Percentiles rank a stretch among this genome's conserved stretches.
phyloP scores from a whole-genome alignment of 768 basidiomycete genomes.

The Cyclocybe aegerita region DNA sequence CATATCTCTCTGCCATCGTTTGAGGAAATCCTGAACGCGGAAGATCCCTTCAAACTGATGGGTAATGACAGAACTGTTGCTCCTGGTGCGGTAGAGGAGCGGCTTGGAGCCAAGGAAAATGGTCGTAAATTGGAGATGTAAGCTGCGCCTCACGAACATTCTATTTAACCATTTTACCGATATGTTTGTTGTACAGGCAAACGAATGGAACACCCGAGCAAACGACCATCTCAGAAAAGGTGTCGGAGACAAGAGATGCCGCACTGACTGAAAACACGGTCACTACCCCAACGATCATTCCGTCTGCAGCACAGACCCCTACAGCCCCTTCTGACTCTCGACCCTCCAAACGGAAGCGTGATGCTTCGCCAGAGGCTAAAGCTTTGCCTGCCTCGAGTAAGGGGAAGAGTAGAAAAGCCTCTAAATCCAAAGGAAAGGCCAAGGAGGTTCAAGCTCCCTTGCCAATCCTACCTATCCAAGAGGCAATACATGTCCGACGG shows the following conservation, averaged over 20 bases:
- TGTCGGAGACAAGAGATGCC: too few species aligned
- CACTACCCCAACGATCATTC: too few species aligned
- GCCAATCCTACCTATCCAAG: conserved; percentile 10
- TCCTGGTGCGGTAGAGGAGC: conserved; percentile 11
- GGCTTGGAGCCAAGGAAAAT: too few species aligned
- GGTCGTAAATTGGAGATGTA: too few species aligned
- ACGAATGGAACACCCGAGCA: too few species aligned
- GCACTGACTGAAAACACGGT: too few species aligned
- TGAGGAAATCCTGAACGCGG: background rate
- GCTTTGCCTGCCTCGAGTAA: conserved; percentile 4
- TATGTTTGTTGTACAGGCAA: too few species aligned
- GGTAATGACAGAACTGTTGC: conserved; percentile 19
- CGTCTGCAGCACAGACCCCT: too few species aligned
- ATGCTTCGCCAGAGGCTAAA: conserved; percentile 3
- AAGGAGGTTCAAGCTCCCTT: conserved; percentile 2
- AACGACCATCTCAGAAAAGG: too few species aligned
- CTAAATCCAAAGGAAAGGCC: conserved; percentile 12
- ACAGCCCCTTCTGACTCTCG: background rate
- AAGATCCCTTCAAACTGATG: conserved; percentile 33
- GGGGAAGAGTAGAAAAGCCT: conserved; percentile 8
- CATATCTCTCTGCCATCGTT: too few species aligned
- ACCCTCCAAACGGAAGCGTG: conserved; percentile 16
- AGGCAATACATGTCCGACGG: conserved; percentile 23
- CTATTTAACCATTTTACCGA: too few species aligned
- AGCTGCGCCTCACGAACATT: too few species aligned